Conservation (phyloP, 768 basidiomycete genomes). For the Tricholoma saponaceum region DNA sequence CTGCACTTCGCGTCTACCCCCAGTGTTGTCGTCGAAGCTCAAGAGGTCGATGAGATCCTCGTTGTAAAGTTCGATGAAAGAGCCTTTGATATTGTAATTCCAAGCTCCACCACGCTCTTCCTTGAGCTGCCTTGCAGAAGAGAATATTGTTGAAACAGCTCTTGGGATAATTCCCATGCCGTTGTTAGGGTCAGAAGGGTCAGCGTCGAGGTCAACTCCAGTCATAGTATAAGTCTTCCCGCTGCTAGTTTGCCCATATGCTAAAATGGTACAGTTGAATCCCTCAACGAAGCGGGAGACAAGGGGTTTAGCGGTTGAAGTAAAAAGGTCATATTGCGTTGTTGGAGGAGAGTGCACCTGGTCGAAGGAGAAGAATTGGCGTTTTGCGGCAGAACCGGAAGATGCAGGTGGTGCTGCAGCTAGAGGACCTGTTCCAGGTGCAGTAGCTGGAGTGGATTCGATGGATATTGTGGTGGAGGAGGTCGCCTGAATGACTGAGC, state of each 20-base stretch:
- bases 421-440: conserved; percentile 47
- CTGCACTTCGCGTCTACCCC: conserved; percentile 79
- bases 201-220: conserved; percentile 84
- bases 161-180: conserved; percentile 95
- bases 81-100: conserved; percentile 80
- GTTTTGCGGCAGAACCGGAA: conserved; percentile 55
- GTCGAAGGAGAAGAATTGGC: conserved; percentile 89
- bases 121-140: conserved; percentile 69
- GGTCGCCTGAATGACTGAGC: conserved; percentile 76
- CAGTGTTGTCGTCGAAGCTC: conserved; percentile 62
- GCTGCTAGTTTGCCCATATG: conserved; percentile 96
- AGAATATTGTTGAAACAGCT: conserved; percentile 86
- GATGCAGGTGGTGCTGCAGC: conserved; percentile 42
- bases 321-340: conserved; percentile 84
- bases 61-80: conserved; percentile 98
- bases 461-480: conserved; percentile 77
- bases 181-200: conserved; percentile 77
- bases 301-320: conserved; percentile 79
- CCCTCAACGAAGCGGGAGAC: conserved; percentile 87
- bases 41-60: conserved; percentile 97
- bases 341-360: conserved; percentile 87
- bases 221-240: conserved; percentile 99
- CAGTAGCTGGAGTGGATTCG: conserved; percentile 59
- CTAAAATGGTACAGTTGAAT: conserved; percentile 96
- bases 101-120: conserved; percentile 72